Evolutionary conservation across 2,329 filamentous ascomycete genomes (phyloP), one percentile per base, ranked within the genome.

Genomic region (Knufia fluminis): DNA sequence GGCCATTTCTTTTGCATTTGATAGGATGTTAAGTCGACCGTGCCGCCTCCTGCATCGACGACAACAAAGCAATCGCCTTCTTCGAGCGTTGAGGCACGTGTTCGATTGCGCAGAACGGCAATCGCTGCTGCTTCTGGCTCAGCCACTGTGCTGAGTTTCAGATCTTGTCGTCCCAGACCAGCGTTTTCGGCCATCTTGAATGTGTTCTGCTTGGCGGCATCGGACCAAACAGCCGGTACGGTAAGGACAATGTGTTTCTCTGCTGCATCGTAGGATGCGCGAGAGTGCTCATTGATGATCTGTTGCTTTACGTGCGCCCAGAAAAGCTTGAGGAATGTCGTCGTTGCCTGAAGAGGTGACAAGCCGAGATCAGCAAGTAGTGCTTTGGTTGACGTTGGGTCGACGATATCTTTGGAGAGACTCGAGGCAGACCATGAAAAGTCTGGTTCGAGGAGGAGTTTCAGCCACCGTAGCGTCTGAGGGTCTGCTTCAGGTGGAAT

Each of bases 221-320:
- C 75, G 32, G 71, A 75, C 77, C 77, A 80, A 6, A 80, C 75
- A 3, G 77, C 76, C 0, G 77, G 77, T 0, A 80, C 76, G 0
- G 77, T 78, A 17, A 80, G 63, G 39, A 79, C 68, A 49, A 77
- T 77, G 46, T 77, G 69, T 52, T 76, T 67, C 12, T 20, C 33
- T 10, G 46, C 35, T n/a, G 16, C 8, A 12, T 24, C 31, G 43
- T 23, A 19, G 20, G 0, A 9, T 9, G 38, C 43, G 10, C 32
- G 22, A 4, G 22, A 6, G 19, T 6, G 4, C 32, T 46, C 22
- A 6, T 14, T 19, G n/a, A 46, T 46, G 42, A 46, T 46, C 16
- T 31, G 12, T 16, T 33, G 9, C 10, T 16, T 31, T 4, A 17
- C 20, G n/a, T 33, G 17, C 20, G 7, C 19, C 42, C 42, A 46